phyloP scores from a whole-genome alignment of 2,329 filamentous ascomycete genomes.

The Coniella vitis region DNA sequence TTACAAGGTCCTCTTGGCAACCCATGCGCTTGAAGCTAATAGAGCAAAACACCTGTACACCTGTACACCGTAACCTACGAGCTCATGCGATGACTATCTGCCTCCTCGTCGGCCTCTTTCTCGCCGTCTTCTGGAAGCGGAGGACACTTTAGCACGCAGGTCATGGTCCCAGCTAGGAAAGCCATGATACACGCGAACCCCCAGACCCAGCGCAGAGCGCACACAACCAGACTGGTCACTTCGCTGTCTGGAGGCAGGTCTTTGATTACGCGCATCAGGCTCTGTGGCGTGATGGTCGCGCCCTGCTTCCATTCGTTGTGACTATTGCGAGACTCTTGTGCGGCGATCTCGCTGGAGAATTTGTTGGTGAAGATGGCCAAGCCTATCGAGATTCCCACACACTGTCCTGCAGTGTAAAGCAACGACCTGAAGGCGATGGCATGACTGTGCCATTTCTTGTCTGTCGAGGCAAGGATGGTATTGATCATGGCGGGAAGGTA shows the following conservation, averaged over 20 bases:
- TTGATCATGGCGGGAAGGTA: conserved; percentile 13
- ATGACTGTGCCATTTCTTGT: conserved; percentile 8
- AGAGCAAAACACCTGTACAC: too few species aligned
- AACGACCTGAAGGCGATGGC: conserved; percentile 12
- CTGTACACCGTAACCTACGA: too few species aligned
- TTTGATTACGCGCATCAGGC: conserved; percentile 6
- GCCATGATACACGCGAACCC: conserved; percentile 1
- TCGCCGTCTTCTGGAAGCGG: not conserved
- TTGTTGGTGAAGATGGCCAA: conserved; percentile 12
- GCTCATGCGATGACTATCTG: too few species aligned
- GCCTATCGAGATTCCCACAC: conserved; percentile 10
- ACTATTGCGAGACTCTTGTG: not conserved
- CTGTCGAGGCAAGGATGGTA: conserved; percentile 11
- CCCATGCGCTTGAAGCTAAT: too few species aligned
- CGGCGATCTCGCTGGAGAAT: not conserved
- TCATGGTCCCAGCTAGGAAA: not conserved
- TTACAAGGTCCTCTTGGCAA: too few species aligned
- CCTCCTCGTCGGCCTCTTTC: not conserved
- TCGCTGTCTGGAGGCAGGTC: conserved; percentile 1
- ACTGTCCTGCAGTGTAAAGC: conserved; percentile 12
- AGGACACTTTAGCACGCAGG: conserved; percentile 1
- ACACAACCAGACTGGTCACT: not conserved
- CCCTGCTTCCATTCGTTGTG: not conserved
- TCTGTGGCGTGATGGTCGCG: conserved; percentile 1
- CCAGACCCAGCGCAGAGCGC: conserved; percentile 12